A percentile compares a stretch with the other conserved stretches of the same genome.
Conservation (phyloP, 352 stramenopile genomes). For the Phytophthora rubi region DNA sequence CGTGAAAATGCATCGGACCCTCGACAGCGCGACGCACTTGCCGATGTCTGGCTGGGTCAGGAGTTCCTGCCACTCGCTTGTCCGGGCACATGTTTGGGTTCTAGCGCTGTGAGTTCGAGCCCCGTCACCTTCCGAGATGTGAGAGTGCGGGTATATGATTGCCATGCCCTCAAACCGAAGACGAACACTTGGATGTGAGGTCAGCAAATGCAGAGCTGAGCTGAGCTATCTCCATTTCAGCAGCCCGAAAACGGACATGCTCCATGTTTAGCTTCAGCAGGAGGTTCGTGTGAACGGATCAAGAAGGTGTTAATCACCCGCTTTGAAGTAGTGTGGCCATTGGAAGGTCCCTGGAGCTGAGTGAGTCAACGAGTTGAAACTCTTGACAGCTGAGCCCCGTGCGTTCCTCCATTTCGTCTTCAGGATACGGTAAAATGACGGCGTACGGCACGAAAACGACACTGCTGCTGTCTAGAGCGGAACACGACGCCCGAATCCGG, state of each 20-base stretch:
- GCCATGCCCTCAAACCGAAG: neutral
- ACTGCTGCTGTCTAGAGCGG: neutral
- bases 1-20: constrained; percentile 42
- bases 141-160: neutral
- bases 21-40: constrained; percentile 34
- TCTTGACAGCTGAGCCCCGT: constrained; percentile 28
- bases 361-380: constrained; percentile 27
- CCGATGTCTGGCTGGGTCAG: constrained; percentile 38
- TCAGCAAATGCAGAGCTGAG: neutral
- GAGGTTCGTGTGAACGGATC: no score
- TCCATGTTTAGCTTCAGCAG: neutral
- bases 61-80: constrained; percentile 11
- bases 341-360: constrained; percentile 28
- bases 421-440: constrained; percentile 37
- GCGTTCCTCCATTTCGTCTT: constrained; percentile 35
- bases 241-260: neutral
- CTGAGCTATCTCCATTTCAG: neutral
- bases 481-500: constrained; percentile 7
- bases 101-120: constrained; percentile 2
- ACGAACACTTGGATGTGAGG: neutral
- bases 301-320: constrained; percentile 1
- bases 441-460: constrained; percentile 6
- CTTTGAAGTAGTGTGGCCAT: constrained; percentile 18
- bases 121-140: neutral
- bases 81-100: constrained; percentile 1